These are phyloP conservation scores for Silybum marianum DNA, from an alignment of 129 eudicot species.

Conservation along the genomic window DNA sequence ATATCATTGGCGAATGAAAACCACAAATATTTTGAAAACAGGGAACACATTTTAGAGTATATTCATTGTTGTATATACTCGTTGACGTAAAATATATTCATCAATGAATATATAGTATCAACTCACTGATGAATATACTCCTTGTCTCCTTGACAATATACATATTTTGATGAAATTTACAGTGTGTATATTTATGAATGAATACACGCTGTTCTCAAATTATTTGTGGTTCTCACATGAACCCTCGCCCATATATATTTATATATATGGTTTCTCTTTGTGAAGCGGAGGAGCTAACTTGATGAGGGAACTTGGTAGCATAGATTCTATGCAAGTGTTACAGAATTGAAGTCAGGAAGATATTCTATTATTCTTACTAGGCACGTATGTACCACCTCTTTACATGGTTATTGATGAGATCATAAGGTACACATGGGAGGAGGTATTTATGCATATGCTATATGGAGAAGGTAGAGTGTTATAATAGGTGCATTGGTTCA, in stretches of 20 bases:
- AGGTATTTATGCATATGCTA: background rate
- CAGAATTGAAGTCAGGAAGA: background rate
- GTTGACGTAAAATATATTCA: background rate
- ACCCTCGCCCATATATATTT: background rate
- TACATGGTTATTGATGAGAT: constrained; percentile 20
- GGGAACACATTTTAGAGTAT: background rate
- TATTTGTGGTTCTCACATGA: background rate
- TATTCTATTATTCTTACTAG: background rate
- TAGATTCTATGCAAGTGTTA: background rate
- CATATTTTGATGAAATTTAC: background rate
- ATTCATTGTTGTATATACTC: background rate
- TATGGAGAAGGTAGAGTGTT: background rate
- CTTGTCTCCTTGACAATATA: background rate
- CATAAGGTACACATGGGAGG: background rate
- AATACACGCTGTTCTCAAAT: background rate
- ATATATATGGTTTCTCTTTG: background rate
- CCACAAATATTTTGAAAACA: background rate
- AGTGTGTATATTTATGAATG: background rate
- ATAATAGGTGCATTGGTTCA: background rate
- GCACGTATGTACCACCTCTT: background rate
- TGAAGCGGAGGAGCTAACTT: constrained; percentile 8
- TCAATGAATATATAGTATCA: background rate
- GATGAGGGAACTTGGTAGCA: background rate
- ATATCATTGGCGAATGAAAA: background rate
- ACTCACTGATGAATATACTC: background rate